Evolutionary conservation across 2,329 filamentous ascomycete species (phyloP).

Genomic region (Chaetomiaceae sp.): DNA sequence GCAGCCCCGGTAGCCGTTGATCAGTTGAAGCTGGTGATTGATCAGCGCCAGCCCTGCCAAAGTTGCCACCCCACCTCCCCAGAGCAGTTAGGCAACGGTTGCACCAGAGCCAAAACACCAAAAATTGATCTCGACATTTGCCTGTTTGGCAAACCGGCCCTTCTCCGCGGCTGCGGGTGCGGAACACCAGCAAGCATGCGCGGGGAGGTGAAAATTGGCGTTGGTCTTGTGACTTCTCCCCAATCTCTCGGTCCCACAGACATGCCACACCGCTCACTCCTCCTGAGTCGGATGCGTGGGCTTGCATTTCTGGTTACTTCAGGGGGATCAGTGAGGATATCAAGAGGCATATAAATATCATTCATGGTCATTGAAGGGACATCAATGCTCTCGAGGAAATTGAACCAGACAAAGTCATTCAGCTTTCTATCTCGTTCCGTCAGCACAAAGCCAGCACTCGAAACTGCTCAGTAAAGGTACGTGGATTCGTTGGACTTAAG

Average conservation of each 20-base stretch:
- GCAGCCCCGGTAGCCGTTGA: no score
- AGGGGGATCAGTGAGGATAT: no score
- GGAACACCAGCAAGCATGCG: slow-evolving; percentile 5
- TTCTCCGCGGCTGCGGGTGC: slow-evolving; percentile 8
- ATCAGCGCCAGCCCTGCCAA: slow-evolving; percentile 13
- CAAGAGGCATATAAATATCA: slow-evolving; percentile 18
- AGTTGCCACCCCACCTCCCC: slow-evolving; percentile 13
- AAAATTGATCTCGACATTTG: slow-evolving; percentile 5
- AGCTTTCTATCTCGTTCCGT: neutral
- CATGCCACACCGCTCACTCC: slow-evolving; percentile 17
- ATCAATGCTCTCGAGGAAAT: neutral
- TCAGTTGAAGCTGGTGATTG: neutral
- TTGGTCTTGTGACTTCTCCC: slow-evolving; percentile 23
- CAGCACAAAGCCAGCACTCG: neutral
- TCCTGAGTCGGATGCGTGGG: slow-evolving; percentile 7
- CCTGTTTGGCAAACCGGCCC: slow-evolving; percentile 14
- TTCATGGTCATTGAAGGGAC: no score
- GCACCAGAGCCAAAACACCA: slow-evolving; percentile 7
- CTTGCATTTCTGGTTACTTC: neutral
- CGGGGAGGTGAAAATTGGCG: slow-evolving; percentile 17
- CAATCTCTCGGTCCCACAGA: slow-evolving; percentile 23
- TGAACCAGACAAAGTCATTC: neutral
- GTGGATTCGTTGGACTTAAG: neutral
- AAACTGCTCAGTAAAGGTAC: neutral
- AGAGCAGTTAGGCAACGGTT: slow-evolving; percentile 12